Evolutionary conservation across 768 basidiomycete genomes (phyloP), one percentile per base, ranked within the genome.

Genomic region (Serendipita sp.): DNA sequence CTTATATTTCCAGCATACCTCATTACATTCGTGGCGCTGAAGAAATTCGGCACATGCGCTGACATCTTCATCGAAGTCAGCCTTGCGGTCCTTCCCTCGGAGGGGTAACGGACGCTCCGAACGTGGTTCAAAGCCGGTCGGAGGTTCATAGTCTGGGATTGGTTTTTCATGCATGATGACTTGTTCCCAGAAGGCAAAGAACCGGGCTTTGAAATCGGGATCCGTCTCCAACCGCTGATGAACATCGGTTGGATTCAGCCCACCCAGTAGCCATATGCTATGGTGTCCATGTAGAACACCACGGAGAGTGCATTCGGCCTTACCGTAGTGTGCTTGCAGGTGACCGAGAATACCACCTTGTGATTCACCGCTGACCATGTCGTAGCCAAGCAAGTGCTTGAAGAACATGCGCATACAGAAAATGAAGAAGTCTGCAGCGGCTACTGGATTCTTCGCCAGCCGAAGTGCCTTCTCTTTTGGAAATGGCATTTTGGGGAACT

Each of bases 371-470:
- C 37, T 50, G 2, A 67, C 34, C 65, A 66, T 70, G 60, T 75
- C 68, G 72, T 73, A 75, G 1, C 70, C 71, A 34, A 71, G 63
- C 2, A 72, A 53, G 67, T 70, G 65, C 23, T 69, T 31, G 50
- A 76, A 73, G 23, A 73, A 65, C 13, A 63, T 64, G 0, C 33
- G 2, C 3, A 74, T 66, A 11, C 48, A 66, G 63, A 72, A 73
- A 3, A 72, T 67, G 67, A 70, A 75, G 60, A 74, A 74, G 4
- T 74, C 70, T 0, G 72, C 71, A n/a, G 72, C 75, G 1, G 73
- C 70, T n/a, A 75, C 73, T 48, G 75, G 74, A 65, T 75, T 74
- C 15, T 68, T 62, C 0, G 74, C 73, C 0, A 75, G 31, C 0
- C 69, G 36, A 0, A 70, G 15, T 1, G 73, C 72, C 3, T 71